These are phyloP conservation scores for Zizania latifolia DNA, from an alignment of 176 grass and related monocot species.

Conservation along the genomic window DNA sequence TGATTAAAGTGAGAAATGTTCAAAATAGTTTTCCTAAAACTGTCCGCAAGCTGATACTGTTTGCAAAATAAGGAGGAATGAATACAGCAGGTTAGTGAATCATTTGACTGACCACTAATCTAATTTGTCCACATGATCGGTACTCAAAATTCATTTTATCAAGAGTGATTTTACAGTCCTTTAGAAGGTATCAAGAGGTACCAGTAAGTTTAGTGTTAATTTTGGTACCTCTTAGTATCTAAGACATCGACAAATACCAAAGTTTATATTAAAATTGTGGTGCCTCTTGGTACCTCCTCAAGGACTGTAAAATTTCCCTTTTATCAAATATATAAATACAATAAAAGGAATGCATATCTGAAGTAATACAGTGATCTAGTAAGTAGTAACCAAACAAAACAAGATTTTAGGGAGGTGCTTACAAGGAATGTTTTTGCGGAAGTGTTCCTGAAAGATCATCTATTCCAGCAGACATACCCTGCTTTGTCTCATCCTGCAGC, in stretches of 20 bases:
- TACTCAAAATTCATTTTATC: not conserved
- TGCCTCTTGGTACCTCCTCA: too few species aligned
- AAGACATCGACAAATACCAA: too few species aligned
- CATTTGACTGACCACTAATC: constrained; percentile 6
- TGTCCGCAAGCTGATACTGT: not conserved
- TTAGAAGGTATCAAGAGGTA: too few species aligned
- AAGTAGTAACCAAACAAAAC: not conserved
- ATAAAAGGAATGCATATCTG: not conserved
- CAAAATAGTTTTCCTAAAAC: constrained; percentile 3
- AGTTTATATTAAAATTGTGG: too few species aligned
- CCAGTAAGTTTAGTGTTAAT: too few species aligned
- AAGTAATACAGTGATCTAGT: not conserved
- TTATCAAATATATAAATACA: too few species aligned
- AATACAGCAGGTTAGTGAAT: not conserved
- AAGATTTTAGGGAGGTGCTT: constrained; percentile 1
- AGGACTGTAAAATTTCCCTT: too few species aligned
- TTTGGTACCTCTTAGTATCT: too few species aligned
- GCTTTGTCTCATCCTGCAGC: constrained; percentile 44
- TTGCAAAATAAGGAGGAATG: not conserved
- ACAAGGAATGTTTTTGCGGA: constrained; percentile 41
- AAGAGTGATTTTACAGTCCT: too few species aligned
- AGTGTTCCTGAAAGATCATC: constrained; percentile 28
- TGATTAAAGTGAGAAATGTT: constrained; percentile 20
- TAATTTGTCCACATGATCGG: not conserved
- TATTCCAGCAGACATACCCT: constrained; percentile 8